Evolutionary conservation across 1,284 basidiomycete genomes (phyloP).

Genomic region (Neotropicomus parvogracilis): DNA sequence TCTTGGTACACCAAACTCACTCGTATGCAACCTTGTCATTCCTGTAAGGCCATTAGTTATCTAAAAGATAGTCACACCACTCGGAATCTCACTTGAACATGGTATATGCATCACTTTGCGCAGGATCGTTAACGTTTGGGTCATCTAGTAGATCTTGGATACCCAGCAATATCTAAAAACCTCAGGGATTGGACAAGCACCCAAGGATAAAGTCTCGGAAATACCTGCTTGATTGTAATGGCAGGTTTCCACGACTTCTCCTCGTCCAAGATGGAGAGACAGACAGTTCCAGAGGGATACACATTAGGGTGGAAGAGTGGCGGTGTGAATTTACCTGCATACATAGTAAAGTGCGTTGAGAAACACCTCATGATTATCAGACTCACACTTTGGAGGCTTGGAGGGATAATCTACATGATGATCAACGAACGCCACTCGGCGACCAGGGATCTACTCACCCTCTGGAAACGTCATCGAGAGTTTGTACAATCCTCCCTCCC

Average conservation of each 20-base stretch:
- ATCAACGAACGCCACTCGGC: conserved; percentile 2
- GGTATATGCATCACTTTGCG: conserved; percentile 95
- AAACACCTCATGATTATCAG: not conserved
- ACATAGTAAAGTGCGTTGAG: conserved; percentile 4
- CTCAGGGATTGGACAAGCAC: too few species aligned
- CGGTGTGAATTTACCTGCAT: conserved; percentile 90
- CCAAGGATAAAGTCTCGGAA: conserved; percentile 19
- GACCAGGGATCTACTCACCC: conserved; percentile 46
- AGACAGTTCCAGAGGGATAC: conserved; percentile 98
- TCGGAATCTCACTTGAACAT: conserved; percentile 83
- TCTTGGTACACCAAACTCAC: conserved; percentile 44
- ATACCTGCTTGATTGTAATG: conserved; percentile 96
- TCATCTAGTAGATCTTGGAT: conserved; percentile 94
- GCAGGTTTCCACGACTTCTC: conserved; percentile 99
- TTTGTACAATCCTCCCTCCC: conserved; percentile 96
- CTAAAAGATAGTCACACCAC: not conserved
- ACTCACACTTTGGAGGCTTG: conserved; percentile 90
- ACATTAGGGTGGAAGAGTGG: conserved; percentile 98
- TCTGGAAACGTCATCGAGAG: conserved; percentile 93
- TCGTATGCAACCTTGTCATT: conserved; percentile 89
- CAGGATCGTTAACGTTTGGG: conserved; percentile 93
- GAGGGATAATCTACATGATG: conserved; percentile 80
- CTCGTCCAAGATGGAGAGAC: conserved; percentile 96
- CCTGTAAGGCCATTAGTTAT: conserved; percentile 41
- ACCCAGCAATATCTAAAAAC: conserved; percentile 84